These are phyloP conservation scores for Nothophytophthora sp. DNA, from an alignment of 352 stramenopile species.

Conservation along the genomic window DNA sequence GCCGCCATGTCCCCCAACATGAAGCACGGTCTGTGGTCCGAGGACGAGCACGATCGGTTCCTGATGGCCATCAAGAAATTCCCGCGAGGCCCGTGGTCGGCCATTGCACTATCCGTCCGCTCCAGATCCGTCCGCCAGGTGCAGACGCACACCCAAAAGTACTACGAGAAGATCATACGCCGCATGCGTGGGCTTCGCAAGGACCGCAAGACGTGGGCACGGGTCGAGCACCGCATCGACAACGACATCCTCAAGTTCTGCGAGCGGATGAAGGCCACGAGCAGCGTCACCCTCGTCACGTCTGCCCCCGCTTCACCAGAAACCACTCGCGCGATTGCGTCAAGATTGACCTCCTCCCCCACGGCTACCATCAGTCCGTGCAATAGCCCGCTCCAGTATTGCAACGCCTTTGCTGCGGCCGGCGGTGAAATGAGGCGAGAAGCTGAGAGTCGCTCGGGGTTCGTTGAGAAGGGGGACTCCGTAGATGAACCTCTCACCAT, in stretches of 20 bases:
- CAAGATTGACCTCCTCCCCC: slow-evolving; percentile 13
- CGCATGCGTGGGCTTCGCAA: slow-evolving; percentile 58
- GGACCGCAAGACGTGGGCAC: slow-evolving; percentile 48
- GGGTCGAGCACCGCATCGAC: slow-evolving; percentile 64
- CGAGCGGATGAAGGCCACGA: slow-evolving; percentile 43
- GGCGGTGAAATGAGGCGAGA: slow-evolving; percentile 3
- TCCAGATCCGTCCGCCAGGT: slow-evolving; percentile 63
- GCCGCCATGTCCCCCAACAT: too few relatives aligned
- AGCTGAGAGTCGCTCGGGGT: slow-evolving; percentile 20
- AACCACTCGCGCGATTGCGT: slow-evolving; percentile 6
- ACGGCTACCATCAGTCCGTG: slow-evolving; percentile 17
- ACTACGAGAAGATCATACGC: slow-evolving; percentile 76
- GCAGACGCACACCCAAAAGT: slow-evolving; percentile 67
- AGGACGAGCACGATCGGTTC: slow-evolving; percentile 64
- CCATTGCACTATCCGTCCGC: slow-evolving; percentile 39
- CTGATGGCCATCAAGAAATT: slow-evolving; percentile 48
- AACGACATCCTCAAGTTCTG: slow-evolving; percentile 51
- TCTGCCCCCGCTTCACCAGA: slow-evolving; percentile 6
- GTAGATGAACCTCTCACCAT: slow-evolving; percentile 7
- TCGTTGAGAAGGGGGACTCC: slow-evolving; percentile 12
- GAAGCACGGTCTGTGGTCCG: slow-evolving; percentile 53
- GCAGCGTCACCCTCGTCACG: slow-evolving; percentile 22
- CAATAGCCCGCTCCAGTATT: slow-evolving; percentile 14
- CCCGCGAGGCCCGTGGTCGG: slow-evolving; percentile 43
- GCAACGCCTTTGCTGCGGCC: slow-evolving; percentile 9